Evolutionary conservation across 306 rosid species (phyloP), one percentile per base, ranked within the genome.

Genomic region (Carpinus viminea): DNA sequence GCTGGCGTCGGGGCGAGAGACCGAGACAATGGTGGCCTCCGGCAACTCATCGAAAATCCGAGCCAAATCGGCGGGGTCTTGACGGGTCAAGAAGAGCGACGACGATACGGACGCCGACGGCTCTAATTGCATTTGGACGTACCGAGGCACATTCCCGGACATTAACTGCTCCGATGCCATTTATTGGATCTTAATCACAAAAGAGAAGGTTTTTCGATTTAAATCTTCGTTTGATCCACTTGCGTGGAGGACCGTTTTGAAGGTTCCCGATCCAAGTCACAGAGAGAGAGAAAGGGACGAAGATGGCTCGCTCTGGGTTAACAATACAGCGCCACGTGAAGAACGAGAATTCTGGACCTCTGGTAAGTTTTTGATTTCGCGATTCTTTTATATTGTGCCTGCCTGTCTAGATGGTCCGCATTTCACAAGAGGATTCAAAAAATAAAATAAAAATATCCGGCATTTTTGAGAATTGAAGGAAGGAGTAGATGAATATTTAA

Each of bases 31-130:
- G 70, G 81, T 45, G 68, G 99, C 97, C 73, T 78, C 78, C 0
- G 99, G 99, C 80, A 95, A 79, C 86, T 95, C 98, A 3, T 95
- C 97, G 79, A 95, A 95, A 80, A 95, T 91, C 87, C 93, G 85
- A 36, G 77, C 8, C 0, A 83, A 83, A 71, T 93, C 94, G 4
- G 79, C 73, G 34, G 82, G 24, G 46, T 78, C 68, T 0, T 80
- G 91, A 3, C 92, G 94, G 64, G 78, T 75, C 0, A 93, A 80
- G 77, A 87, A 80, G 28, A 81, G 78, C 13, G 97, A 76, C 0
- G 90, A 77, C 64, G 82, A 43, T 52, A 86, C 28, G 24, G 88
- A 74, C 2, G 90, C 1, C 46, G 90, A 87, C 60, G 89, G 88
- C 61, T 91, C 91, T 18, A 91, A 75, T 76, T 83, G 93, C 92